Evolutionary conservation across 1,284 basidiomycete genomes (phyloP), one percentile per base, ranked within the genome.

Genomic region (Cutaneotrichosporon sp.): DNA sequence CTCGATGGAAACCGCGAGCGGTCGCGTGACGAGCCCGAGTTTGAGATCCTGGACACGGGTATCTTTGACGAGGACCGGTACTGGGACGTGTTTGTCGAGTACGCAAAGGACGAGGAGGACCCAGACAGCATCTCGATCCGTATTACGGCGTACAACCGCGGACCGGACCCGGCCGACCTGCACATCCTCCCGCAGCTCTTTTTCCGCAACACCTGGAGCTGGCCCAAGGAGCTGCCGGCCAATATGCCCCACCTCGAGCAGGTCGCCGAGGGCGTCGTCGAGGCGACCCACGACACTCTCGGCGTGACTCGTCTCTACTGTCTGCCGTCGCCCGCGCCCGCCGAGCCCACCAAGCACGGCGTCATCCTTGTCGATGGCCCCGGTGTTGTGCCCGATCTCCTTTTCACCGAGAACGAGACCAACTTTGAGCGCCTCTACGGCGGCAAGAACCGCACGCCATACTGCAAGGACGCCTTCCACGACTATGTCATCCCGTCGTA

Each of bases 151-250:
- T 98, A 97, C 78, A 98, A 98, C 75, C 85, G 94, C 41, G 93
- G 94, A 1, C 92, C 93, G 8, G 93, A 97, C 59, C 81, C 90
- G 3, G 92, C 94, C n/a, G 92, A 88, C 43, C 79, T 98, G 51
- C 94, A 97, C 74, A 82, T 98, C 64, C 80, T 98, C 45, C 94
- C 94, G 20, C 93, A 97, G 67, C 78, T 97, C 49, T 96, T 89
- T 85, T 98, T 97, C 79, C 85, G 89, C 30, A 98, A 98, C 76
- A 92, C 88, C 33, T 98, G 94, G 94, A 96, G 90, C 4, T 98
- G 94, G 94, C 81, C 84, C 21, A 78, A 84, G 55, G 85, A 90
- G 56, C 83, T 85, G 59, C 90, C 90, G 7, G 79, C 83, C 5
- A 87, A 85, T 78, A 70, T 69, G 56, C 91, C 92, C 15, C 76